Conservation (phyloP, 2,329 filamentous ascomycete species). For the Periconia sp. region DNA sequence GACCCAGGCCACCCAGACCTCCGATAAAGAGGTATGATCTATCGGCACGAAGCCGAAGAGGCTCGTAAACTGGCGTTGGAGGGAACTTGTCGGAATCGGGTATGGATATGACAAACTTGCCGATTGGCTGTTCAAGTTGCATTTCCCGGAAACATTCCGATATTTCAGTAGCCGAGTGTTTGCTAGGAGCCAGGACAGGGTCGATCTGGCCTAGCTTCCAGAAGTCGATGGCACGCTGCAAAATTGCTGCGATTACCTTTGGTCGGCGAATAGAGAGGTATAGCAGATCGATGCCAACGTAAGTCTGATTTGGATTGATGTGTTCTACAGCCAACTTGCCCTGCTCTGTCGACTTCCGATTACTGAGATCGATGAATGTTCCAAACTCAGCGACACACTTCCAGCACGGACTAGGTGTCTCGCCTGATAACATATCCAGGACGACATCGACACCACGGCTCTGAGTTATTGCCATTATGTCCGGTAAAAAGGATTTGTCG, state of each 20-base stretch:
- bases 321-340: neutral
- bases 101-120: constrained; percentile 4
- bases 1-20: constrained; percentile 23
- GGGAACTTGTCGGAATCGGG: neutral
- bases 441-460: constrained; percentile 36
- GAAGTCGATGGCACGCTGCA: no score
- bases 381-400: constrained; percentile 47
- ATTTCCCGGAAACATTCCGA: constrained; percentile 13
- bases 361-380: no score
- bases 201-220: neutral
- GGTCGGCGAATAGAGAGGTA: no score
- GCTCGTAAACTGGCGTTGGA: neutral
- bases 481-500: constrained; percentile 24
- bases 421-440: constrained; percentile 32
- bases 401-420: constrained; percentile 47
- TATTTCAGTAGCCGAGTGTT: neutral
- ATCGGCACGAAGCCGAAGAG: neutral
- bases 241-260: no score
- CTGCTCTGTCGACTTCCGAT: neutral
- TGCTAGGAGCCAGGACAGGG: neutral
- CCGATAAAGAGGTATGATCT: constrained; percentile 22
- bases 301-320: neutral
- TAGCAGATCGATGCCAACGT: neutral
- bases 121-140: constrained; percentile 17
- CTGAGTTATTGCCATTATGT: constrained; percentile 22